Conservation (phyloP, 2,329 filamentous ascomycete species). For the Aureobasidium sp. region DNA sequence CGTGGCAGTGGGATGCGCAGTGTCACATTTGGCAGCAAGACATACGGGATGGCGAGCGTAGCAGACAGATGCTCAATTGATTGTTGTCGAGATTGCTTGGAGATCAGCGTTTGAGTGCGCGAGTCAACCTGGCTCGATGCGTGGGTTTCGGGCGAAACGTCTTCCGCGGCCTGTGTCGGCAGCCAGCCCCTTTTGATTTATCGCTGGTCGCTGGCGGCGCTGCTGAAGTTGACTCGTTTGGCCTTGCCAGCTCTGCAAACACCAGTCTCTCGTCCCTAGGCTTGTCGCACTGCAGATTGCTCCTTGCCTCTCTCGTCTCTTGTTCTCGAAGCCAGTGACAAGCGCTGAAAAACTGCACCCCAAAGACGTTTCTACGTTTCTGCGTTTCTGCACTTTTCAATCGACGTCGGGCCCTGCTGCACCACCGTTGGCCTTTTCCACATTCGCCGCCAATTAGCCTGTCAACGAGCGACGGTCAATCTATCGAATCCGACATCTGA, state of each 20-base stretch:
- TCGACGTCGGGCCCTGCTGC: slow-evolving; percentile 8
- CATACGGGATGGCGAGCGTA: neutral
- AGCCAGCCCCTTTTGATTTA: slow-evolving; percentile 11
- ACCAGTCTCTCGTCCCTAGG: neutral
- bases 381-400: slow-evolving; percentile 6
- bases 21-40: neutral
- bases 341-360: slow-evolving; percentile 1
- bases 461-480: slow-evolving; percentile 7
- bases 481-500: slow-evolving; percentile 13
- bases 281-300: slow-evolving; percentile 6
- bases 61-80: slow-evolving; percentile 9
- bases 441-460: slow-evolving; percentile 7
- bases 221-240: slow-evolving; percentile 5
- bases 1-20: neutral
- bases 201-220: neutral
- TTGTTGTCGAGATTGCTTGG: neutral
- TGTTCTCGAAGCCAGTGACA: neutral
- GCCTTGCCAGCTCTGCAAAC: slow-evolving; percentile 3
- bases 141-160: slow-evolving; percentile 7
- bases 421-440: slow-evolving; percentile 9
- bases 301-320: slow-evolving; percentile 5
- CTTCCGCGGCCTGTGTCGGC: slow-evolving; percentile 9
- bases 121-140: neutral
- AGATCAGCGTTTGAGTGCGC: slow-evolving; percentile 7
- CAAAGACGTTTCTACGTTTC: slow-evolving; percentile 12